A percentile compares a stretch with the other conserved stretches of the same genome.
Evolutionary conservation across 257 asterid genomes (phyloP).

Genomic region (Scutellaria baicalensis): DNA sequence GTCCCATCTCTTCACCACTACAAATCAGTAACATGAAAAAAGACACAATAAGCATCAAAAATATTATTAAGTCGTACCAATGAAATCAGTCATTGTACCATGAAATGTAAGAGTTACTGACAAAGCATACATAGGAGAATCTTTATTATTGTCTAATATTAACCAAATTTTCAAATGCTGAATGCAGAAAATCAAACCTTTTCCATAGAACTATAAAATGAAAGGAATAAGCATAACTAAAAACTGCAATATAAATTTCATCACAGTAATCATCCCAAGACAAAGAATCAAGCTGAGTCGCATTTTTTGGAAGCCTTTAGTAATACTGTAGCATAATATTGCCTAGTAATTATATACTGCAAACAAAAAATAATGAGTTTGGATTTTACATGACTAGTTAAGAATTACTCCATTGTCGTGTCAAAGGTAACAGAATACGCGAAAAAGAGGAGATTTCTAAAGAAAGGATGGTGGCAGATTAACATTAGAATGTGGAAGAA

Average conservation of each 20-base stretch:
- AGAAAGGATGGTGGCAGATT: not conserved
- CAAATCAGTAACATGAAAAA: constrained; percentile 6
- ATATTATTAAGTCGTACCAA: not conserved
- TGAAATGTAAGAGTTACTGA: not conserved
- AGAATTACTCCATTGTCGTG: not conserved
- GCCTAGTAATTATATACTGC: not conserved
- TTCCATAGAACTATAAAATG: not conserved
- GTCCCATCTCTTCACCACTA: constrained; percentile 78
- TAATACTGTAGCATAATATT: not conserved
- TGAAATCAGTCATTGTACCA: not conserved
- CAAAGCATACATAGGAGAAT: not conserved
- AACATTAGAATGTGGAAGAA: not conserved
- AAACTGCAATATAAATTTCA: not conserved
- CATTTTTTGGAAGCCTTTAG: not conserved
- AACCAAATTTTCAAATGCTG: not conserved
- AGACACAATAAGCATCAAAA: not conserved
- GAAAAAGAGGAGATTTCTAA: not conserved
- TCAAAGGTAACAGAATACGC: not conserved
- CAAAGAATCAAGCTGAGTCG: not conserved
- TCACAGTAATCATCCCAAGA: not conserved
- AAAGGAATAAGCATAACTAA: not conserved
- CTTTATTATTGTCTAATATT: not conserved
- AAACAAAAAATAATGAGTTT: not conserved
- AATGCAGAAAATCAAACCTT: not conserved
- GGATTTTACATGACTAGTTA: not conserved